Evolutionary conservation across 352 stramenopile species (phyloP).

Genomic region (Globisporangium sylvaticum): DNA sequence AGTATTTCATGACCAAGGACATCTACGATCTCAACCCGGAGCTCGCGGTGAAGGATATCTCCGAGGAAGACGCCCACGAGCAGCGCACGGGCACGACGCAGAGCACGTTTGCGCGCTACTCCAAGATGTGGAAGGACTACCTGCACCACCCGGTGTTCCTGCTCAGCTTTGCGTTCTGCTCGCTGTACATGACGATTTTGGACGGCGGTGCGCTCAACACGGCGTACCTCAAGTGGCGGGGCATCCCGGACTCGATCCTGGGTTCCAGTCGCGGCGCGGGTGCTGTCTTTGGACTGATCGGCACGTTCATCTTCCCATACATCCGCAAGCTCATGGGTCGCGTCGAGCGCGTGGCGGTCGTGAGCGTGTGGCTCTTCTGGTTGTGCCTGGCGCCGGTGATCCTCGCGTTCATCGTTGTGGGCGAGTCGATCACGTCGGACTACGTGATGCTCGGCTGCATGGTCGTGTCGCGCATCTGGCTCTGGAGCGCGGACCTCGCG

Average conservation of each 20-base stretch:
- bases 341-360: slow-evolving; percentile 41
- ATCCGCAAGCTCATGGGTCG: slow-evolving; percentile 25
- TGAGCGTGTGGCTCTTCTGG: slow-evolving; percentile 67
- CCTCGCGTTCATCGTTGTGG: slow-evolving; percentile 33
- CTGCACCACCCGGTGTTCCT: slow-evolving; percentile 50
- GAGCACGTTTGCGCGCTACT: slow-evolving; percentile 25
- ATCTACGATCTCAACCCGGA: slow-evolving; percentile 56
- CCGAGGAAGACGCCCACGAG: slow-evolving; percentile 18
- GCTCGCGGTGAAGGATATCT: slow-evolving; percentile 31
- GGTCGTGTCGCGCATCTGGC: slow-evolving; percentile 46
- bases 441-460: slow-evolving; percentile 52
- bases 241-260: slow-evolving; percentile 44
- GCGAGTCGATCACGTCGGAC: slow-evolving; percentile 43
- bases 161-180: slow-evolving; percentile 47
- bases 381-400: slow-evolving; percentile 38
- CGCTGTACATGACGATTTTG: slow-evolving; percentile 62
- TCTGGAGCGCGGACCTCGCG: slow-evolving; percentile 54
- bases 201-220: slow-evolving; percentile 42
- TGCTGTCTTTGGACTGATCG: slow-evolving; percentile 41
- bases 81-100: slow-evolving; percentile 14
- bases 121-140: slow-evolving; percentile 40
- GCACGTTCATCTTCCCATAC: slow-evolving; percentile 43
- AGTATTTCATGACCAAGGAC: slow-evolving; percentile 70
- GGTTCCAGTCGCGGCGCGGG: slow-evolving; percentile 40
- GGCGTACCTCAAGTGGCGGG: slow-evolving; percentile 61